Evolutionary conservation across 1,284 basidiomycete species (phyloP).

Genomic region (Paramarasmius palmivorus): DNA sequence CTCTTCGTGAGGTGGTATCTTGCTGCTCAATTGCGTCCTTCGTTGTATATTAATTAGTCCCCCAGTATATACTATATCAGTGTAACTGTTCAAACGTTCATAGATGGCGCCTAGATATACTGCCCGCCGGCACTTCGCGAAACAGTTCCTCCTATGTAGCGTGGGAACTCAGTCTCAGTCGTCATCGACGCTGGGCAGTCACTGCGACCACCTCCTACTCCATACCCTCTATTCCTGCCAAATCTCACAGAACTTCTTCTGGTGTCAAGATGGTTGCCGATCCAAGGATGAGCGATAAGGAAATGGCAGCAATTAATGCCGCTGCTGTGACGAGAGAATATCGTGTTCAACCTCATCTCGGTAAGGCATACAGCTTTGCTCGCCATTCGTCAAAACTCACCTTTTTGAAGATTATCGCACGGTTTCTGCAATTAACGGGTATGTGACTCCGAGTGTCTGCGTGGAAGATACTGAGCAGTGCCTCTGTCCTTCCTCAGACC

Average conservation of each 20-base stretch:
- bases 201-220: background rate
- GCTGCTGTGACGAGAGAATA: conserved; percentile 86
- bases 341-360: conserved; percentile 87
- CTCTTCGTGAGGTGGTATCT: background rate
- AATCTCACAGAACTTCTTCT: conserved; percentile 19
- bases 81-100: no score
- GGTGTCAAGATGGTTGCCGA: conserved; percentile 44
- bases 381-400: conserved; percentile 13
- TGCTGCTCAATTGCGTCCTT: no score
- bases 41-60: no score
- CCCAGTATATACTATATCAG: no score
- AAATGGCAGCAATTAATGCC: conserved; percentile 83
- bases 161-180: no score
- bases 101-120: no score
- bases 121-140: no score
- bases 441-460: conserved; percentile 24
- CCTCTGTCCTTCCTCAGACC: conserved; percentile 56
- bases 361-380: conserved; percentile 47
- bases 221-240: conserved; percentile 3
- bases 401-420: conserved; percentile 82
- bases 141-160: no score
- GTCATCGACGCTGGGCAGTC: background rate
- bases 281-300: conserved; percentile 68
- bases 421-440: conserved; percentile 97
- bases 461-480: conserved; percentile 16